Evolutionary conservation across 257 asterid genomes (phyloP).

Genomic region (Solanum pinnatisectum): DNA sequence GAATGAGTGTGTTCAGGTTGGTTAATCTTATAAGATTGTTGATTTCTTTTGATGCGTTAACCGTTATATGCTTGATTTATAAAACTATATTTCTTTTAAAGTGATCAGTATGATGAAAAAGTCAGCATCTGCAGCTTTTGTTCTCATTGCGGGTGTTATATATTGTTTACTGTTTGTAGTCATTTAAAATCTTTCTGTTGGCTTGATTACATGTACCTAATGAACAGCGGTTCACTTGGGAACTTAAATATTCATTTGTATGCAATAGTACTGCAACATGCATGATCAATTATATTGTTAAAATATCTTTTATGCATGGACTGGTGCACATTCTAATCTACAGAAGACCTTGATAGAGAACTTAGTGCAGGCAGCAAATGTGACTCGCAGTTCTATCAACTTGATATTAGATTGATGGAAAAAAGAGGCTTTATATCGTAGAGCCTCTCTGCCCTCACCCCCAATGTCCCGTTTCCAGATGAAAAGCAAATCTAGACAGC

Average conservation of each 20-base stretch:
- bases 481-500: neutral
- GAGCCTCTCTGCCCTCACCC: neutral
- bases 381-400: neutral
- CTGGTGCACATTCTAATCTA: neutral
- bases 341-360: neutral
- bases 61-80: neutral
- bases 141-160: neutral
- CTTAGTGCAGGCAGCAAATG: neutral
- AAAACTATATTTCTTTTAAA: neutral
- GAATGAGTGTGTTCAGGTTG: conserved; percentile 89
- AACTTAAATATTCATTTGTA: neutral
- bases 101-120: neutral
- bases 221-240: neutral
- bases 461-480: neutral
- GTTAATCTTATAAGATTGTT: neutral
- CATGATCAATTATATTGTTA: neutral
- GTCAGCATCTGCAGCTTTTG: neutral
- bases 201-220: neutral
- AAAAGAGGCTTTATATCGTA: neutral
- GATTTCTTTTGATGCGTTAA: neutral
- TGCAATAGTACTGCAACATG: neutral
- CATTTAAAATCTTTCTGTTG: neutral
- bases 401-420: neutral
- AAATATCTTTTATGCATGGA: neutral
- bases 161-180: neutral